Base-by-base conservation (phyloP, 345 rosid species). In the Corchorus capsularis region DNA sequence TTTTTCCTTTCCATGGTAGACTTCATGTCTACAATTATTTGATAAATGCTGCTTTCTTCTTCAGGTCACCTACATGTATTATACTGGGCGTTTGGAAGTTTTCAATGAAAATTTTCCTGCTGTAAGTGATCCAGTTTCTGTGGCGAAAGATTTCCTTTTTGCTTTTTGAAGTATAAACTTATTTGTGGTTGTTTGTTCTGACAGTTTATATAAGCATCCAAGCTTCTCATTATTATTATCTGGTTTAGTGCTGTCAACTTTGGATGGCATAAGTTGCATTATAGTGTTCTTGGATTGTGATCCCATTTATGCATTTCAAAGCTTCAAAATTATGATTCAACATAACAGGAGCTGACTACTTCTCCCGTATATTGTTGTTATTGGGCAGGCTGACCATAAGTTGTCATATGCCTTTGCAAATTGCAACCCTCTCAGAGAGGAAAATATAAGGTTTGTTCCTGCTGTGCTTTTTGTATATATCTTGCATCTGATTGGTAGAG, bases 41-140 rank as follows among this genome's bases (percentile, higher is more conserved):
- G 79, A 77, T 63, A 41, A 12, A 43, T 61, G 35, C 5, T 32
- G 6, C 71, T 14, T 79, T 54, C 73, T 70, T 35, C 54, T 79
- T 60, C 92, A 96, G 98, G 99, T 94, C 55, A 94, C 98, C 35
- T 96, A 96, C 82, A 94, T 96, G 99, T 96, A 96, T 85, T 96
- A 96, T 73, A 96, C 98, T 20, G 98, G 98, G 56, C 93, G 98
- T 73, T 88, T 96, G 88, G 99, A 96, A 85, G 99, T 96, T 76
- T 92, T 89, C 83, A 96, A 96, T 83, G 99, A 96, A 85, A 96
- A 96, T 78, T 96, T 93, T 82, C 89, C 85, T 49, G 94, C 95
- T 69, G 99, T 96, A 83, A 92, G 99, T 76, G 12, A 53, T 71
- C 49, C 54, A 52, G 62, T 47, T 27, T 55, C 75, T 17, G 68